phyloP scores from a whole-genome alignment of 106 monocot species.

The Allium sativum region DNA sequence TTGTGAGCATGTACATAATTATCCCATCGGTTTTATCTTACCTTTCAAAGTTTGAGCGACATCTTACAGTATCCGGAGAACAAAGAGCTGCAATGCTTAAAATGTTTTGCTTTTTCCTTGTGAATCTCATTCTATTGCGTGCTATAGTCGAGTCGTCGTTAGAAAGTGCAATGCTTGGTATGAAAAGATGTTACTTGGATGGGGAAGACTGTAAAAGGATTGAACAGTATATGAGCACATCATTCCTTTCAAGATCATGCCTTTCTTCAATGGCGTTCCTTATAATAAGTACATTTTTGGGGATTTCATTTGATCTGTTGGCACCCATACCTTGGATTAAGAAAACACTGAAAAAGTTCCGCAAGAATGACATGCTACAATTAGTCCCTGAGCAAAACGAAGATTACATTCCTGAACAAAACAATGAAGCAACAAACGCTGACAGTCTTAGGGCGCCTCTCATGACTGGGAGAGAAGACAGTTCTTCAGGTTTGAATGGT shows the following conservation, averaged over 20 bases:
- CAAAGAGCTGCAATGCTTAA: conserved; percentile 91
- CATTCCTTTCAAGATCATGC: conserved; percentile 81
- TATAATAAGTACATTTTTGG: conserved; percentile 83
- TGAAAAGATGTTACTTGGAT: conserved; percentile 91
- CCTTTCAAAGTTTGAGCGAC: conserved; percentile 88
- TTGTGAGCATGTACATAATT: conserved; percentile 93
- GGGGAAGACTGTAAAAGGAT: conserved; percentile 80
- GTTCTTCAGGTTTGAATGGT: conserved; percentile 23
- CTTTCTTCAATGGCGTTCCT: conserved; percentile 90
- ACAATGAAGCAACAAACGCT: conserved; percentile 22
- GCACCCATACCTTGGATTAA: conserved; percentile 98
- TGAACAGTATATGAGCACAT: conserved; percentile 86
- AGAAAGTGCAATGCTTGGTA: conserved; percentile 72
- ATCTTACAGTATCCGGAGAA: conserved; percentile 90
- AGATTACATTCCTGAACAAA: conserved; percentile 44
- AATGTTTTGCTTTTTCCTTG: conserved; percentile 96
- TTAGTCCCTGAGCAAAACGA: conserved; percentile 89
- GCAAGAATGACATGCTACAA: conserved; percentile 95
- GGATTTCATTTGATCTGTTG: conserved; percentile 92
- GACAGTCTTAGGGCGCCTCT: conserved; percentile 47
- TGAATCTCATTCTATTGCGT: conserved; percentile 87
- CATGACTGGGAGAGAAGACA: conserved; percentile 45
- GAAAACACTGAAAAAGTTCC: conserved; percentile 75
- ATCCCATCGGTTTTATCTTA: conserved; percentile 89
- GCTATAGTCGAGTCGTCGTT: conserved; percentile 84